Conservation (phyloP, 2,329 filamentous ascomycete genomes). For the Penicillium sp. region DNA sequence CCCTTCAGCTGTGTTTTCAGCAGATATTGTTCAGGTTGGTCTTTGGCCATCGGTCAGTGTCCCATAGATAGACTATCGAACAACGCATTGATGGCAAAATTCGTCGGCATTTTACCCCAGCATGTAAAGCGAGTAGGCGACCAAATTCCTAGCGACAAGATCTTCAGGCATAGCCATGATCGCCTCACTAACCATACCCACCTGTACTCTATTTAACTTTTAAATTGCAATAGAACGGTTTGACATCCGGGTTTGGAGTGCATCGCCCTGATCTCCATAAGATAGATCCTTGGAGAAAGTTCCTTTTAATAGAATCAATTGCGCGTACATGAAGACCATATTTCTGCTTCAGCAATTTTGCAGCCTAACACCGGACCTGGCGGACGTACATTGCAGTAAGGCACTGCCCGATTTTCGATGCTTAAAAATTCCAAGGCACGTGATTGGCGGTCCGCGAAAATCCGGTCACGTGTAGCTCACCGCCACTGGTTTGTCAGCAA, state of each 20-base stretch:
- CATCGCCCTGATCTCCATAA: not conserved
- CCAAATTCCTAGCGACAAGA: not conserved
- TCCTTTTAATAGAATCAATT: constrained; percentile 6
- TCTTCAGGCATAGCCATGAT: not conserved
- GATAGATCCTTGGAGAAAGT: not conserved
- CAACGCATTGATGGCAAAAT: not conserved
- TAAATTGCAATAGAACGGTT: not conserved
- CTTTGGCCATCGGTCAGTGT: not conserved
- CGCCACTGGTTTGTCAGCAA: constrained; percentile 8
- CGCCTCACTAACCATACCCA: not conserved
- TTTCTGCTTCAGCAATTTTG: not conserved
- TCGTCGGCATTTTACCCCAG: not conserved
- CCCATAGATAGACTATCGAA: not conserved
- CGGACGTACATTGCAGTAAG: constrained; percentile 1
- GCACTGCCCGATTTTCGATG: constrained; percentile 2
- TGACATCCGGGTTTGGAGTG: not conserved
- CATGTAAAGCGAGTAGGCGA: not conserved
- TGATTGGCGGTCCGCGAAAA: not conserved
- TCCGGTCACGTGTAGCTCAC: constrained; percentile 4
- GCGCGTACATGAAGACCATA: not conserved
- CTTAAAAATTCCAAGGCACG: not conserved
- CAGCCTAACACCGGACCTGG: constrained; percentile 9
- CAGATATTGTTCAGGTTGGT: not conserved
- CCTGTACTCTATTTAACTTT: not conserved
- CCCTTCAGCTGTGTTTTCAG: not conserved